Evolutionary conservation across 192 early-diverging fungal species (phyloP), one percentile per base, ranked within the genome.

Genomic region (Coemansia nantahalensis): DNA sequence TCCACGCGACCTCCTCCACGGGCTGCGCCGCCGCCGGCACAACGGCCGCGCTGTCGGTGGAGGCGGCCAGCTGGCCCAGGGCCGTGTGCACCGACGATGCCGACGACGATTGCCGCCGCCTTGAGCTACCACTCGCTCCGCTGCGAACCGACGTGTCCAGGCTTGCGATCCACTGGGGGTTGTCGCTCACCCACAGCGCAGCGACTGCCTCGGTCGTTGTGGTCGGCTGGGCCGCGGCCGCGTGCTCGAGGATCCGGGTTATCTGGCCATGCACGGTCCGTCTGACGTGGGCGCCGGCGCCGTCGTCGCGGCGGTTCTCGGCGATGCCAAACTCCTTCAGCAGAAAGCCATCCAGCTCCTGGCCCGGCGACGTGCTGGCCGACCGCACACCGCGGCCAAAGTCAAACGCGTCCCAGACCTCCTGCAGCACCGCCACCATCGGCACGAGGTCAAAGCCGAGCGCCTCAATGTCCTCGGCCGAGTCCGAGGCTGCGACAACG

Each of bases 381-480:
- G 34, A 21, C 4, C 8, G 5, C 3, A 38, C 2, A 51, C n/a
- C 8, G 31, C 31, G 31, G 31, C 31, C 10, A 5, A 32, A 11
- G 33, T 54, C 64, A 45, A 67, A 75, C 0, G 71, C 71, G 42
- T 59, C 30, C 71, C 60, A 62, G 11, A 75, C 50, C 30, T 75
- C 64, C 17, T 56, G 63, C 32, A 68, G 33, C 12, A 56, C 65
- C 0, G 60, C 59, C 42, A 75, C 39, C 5, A 62, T 50, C 6
- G 59, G 47, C 2, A 63, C 47, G 32, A 75, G 52, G 17, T 41
- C 44, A 38, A 75, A 63, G 15, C 49, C 47, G 4, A 24, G 18
- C 18, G 35, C 33, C 4, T 33, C 46, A n/a, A 5, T n/a, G 16
- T 21, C 21, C 0, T 48, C 51, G 23, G 18, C 47, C 4, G 22